Percentiles rank a stretch among this genome's conserved stretches.
Evolutionary conservation across 768 basidiomycete species (phyloP).

Genomic region (Suillus spraguei): DNA sequence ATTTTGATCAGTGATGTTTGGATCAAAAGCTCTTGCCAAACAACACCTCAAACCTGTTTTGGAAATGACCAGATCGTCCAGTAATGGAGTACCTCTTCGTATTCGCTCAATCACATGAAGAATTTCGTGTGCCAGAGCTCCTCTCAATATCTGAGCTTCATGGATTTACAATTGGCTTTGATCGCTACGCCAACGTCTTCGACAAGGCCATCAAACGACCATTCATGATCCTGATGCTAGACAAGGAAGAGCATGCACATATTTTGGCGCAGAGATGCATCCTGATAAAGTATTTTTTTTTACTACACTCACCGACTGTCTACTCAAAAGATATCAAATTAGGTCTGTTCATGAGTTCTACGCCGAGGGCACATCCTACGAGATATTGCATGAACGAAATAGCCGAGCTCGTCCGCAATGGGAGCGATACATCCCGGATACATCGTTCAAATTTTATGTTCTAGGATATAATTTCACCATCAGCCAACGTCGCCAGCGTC

Average conservation of each 20-base stretch:
- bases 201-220: conserved; percentile 57
- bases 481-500: conserved; percentile 61
- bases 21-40: conserved; percentile 17
- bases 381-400: conserved; percentile 64
- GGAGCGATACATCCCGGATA: conserved; percentile 59
- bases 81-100: conserved; percentile 58
- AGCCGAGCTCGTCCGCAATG: conserved; percentile 48
- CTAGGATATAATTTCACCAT: conserved; percentile 77
- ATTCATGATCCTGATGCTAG: conserved; percentile 73
- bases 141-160: conserved; percentile 74
- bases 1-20: conserved; percentile 1
- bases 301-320: background rate
- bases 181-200: conserved; percentile 40
- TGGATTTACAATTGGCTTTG: conserved; percentile 59
- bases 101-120: conserved; percentile 80
- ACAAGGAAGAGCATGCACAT: conserved; percentile 71
- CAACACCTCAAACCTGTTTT: conserved; percentile 12
- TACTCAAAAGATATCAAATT: conserved; percentile 4
- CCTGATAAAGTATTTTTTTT: conserved; percentile 70
- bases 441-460: conserved; percentile 82
- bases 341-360: conserved; percentile 84
- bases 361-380: conserved; percentile 69
- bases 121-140: conserved; percentile 86
- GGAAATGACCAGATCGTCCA: conserved; percentile 4
- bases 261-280: conserved; percentile 79